These are phyloP conservation scores for Citrullus mucosospermus DNA, from an alignment of 306 rosid species.

Conservation along the genomic window DNA sequence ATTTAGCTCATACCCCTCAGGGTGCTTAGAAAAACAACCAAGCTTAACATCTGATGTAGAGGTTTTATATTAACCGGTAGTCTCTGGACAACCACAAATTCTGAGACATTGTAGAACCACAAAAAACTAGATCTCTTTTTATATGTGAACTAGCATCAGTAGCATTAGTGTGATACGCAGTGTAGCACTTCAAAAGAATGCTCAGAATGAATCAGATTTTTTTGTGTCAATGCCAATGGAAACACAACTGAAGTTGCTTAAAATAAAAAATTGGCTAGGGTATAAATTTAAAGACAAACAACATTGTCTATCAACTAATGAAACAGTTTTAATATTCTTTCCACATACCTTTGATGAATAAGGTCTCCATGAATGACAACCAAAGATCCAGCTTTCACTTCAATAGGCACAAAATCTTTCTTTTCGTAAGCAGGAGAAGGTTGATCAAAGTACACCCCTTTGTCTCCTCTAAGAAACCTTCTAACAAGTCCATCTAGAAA, in stretches of 20 bases:
- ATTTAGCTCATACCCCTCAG: background rate
- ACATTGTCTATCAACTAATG: background rate
- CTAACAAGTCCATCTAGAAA: constrained; percentile 79
- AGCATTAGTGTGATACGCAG: background rate
- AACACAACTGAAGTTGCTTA: background rate
- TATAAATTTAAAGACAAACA: background rate
- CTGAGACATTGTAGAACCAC: no score
- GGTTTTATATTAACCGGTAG: background rate
- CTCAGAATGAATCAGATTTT: background rate
- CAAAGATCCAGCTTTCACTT: constrained; percentile 85
- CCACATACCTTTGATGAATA: constrained; percentile 86
- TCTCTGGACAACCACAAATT: background rate
- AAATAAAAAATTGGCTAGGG: background rate
- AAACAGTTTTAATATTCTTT: background rate
- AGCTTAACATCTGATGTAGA: background rate
- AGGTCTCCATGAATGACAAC: constrained; percentile 89
- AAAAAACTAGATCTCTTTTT: no score
- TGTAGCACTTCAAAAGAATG: background rate
- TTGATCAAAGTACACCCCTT: constrained; percentile 65
- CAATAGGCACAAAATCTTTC: constrained; percentile 77
- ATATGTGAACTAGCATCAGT: background rate
- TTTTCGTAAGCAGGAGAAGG: constrained; percentile 60
- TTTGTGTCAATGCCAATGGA: background rate
- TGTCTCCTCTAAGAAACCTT: constrained; percentile 65
- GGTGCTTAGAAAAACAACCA: background rate